Conservation (phyloP, 1,284 basidiomycete genomes). For the Puccinia hordei region DNA sequence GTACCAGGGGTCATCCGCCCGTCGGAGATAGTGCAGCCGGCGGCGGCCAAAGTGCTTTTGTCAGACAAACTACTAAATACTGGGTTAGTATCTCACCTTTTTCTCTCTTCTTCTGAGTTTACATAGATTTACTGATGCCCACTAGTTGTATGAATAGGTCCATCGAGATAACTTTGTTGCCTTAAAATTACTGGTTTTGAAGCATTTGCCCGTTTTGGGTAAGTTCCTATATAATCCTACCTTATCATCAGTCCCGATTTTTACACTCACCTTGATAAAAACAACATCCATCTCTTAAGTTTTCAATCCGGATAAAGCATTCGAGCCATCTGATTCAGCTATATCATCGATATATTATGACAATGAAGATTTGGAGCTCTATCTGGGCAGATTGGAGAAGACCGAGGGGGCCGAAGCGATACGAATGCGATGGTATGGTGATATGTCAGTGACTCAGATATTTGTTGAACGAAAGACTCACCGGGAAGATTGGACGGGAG, state of each 20-base stretch:
- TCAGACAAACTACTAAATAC: constrained; percentile 96
- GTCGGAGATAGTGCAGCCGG: constrained; percentile 91
- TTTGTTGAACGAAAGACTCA: constrained; percentile 99
- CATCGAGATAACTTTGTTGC: constrained; percentile 93
- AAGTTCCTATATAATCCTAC: constrained; percentile 53
- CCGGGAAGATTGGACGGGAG: constrained; percentile 98
- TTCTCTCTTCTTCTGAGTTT: background rate
- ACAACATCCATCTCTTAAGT: constrained; percentile 64
- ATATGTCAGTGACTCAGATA: constrained; percentile 74
- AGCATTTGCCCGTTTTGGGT: constrained; percentile 90
- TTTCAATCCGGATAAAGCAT: constrained; percentile 94
- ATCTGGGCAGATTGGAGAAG: constrained; percentile 95
- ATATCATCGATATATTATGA: constrained; percentile 66
- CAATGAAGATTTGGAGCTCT: constrained; percentile 94
- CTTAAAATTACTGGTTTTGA: constrained; percentile 91
- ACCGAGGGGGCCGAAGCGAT: constrained; percentile 97
- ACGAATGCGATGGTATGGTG: constrained; percentile 97
- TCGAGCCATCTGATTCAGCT: constrained; percentile 80
- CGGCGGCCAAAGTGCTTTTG: constrained; percentile 92
- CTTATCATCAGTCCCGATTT: background rate
- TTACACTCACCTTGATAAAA: no score
- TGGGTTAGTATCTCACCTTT: constrained; percentile 69
- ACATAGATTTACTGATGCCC: constrained; percentile 1
- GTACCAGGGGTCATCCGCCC: constrained; percentile 90
- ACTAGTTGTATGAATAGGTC: constrained; percentile 63